Conservation (phyloP, 1,139 yeast species). For the Pneumocystis sp. region DNA sequence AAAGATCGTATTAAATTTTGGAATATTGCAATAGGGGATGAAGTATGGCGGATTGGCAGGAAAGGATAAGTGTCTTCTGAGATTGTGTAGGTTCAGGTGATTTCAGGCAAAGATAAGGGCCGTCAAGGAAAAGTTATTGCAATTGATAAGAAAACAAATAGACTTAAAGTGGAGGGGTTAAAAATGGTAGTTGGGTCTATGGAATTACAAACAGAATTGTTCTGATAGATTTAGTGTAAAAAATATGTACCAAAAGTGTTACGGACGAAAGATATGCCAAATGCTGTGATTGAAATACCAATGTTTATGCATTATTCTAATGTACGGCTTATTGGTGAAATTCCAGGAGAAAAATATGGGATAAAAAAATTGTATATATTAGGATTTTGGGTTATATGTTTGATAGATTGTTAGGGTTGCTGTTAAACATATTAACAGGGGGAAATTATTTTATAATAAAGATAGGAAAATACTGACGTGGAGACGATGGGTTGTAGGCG, state of each 20-base stretch:
- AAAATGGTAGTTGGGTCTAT: conserved; percentile 1
- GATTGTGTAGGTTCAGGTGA: conserved; percentile 3
- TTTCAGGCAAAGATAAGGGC: conserved; percentile 8
- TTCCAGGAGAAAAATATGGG: conserved; percentile 6
- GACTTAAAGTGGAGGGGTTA: conserved; percentile 11
- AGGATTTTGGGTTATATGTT: neutral
- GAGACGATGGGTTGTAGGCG: conserved; percentile 11
- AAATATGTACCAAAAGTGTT: conserved; percentile 6
- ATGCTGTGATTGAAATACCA: conserved; percentile 5
- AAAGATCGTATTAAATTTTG: conserved; percentile 9
- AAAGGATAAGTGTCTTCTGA: neutral
- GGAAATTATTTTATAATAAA: conserved; percentile 9
- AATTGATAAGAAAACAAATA: conserved; percentile 6
- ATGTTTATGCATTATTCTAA: conserved; percentile 11
- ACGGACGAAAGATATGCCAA: conserved; percentile 1
- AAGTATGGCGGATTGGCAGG: neutral
- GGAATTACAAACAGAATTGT: neutral
- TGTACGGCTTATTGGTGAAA: conserved; percentile 10
- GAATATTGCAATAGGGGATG: conserved; percentile 12
- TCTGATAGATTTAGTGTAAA: neutral
- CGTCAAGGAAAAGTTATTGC: conserved; percentile 9
- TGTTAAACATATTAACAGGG: conserved; percentile 8
- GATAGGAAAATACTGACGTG: conserved; percentile 9
- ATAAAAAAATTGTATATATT: neutral
- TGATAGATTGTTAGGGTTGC: conserved; percentile 4